Percentiles rank a stretch among this genome's conserved stretches.
Conservation (phyloP, 225 moss, liverwort and hornwort species). For the Ulota crispa region DNA sequence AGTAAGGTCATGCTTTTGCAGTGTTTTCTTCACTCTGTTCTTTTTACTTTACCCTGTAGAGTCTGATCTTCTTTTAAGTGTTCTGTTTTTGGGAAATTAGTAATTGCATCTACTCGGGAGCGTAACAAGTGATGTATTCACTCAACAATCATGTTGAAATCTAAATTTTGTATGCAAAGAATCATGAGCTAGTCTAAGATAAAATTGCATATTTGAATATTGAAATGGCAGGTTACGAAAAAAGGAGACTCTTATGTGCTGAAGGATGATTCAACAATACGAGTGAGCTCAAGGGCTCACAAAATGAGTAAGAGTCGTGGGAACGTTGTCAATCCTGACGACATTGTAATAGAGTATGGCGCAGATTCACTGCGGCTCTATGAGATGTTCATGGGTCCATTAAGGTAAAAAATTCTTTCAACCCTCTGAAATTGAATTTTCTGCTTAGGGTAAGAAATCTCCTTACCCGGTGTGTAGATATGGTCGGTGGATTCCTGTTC, state of each 20-base stretch:
- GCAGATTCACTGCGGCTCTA: conserved; percentile 95
- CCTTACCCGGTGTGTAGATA: too few species aligned
- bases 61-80: not conserved
- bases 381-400: conserved; percentile 99
- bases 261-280: conserved; percentile 65
- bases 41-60: not conserved
- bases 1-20: not conserved
- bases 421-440: conserved; percentile 2
- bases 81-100: not conserved
- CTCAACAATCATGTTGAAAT: not conserved
- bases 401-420: conserved; percentile 46
- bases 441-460: not conserved
- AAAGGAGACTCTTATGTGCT: conserved; percentile 82
- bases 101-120: not conserved
- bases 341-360: conserved; percentile 82
- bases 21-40: not conserved
- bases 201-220: not conserved
- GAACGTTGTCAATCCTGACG: conserved; percentile 95
- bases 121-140: not conserved
- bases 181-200: not conserved
- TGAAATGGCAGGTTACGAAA: conserved; percentile 68
- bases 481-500: too few species aligned
- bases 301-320: conserved; percentile 99
- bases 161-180: not conserved
- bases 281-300: conserved; percentile 83